These are phyloP conservation scores for Solanum stenotomum DNA, from an alignment of 257 asterid species.

Conservation along the genomic window DNA sequence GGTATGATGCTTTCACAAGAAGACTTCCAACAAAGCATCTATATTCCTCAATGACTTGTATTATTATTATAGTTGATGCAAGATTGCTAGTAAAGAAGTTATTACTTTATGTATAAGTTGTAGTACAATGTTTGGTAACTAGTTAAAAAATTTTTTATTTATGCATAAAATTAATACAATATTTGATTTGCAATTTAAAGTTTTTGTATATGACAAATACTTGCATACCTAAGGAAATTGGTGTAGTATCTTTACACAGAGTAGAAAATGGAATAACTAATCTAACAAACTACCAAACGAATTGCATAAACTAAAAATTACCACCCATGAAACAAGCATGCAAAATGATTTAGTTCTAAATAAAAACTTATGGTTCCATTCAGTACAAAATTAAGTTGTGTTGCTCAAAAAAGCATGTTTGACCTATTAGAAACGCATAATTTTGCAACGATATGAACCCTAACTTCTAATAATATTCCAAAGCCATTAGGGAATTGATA, in stretches of 20 bases:
- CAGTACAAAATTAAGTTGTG: not conserved
- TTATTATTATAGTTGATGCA: not conserved
- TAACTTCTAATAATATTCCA: not conserved
- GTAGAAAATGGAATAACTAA: too few species aligned
- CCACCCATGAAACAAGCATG: not conserved
- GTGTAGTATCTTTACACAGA: too few species aligned
- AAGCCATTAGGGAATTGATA: not conserved
- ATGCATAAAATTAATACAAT: too few species aligned
- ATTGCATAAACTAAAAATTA: not conserved
- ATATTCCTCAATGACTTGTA: not conserved
- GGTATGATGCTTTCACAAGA: not conserved
- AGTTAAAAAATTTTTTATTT: too few species aligned
- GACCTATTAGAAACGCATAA: not conserved
- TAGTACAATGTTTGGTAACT: too few species aligned
- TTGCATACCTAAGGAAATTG: too few species aligned
- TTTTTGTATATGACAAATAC: too few species aligned
- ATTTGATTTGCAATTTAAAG: too few species aligned
- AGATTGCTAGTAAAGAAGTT: not conserved
- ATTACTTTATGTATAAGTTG: too few species aligned
- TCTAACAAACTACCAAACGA: too few species aligned
- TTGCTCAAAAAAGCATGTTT: not conserved
- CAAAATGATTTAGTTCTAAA: not conserved
- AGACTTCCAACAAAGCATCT: not conserved
- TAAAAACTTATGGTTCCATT: not conserved
- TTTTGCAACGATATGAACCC: not conserved